Conservation (phyloP, 805 yeast genomes). For the Starmerella bacillaris region DNA sequence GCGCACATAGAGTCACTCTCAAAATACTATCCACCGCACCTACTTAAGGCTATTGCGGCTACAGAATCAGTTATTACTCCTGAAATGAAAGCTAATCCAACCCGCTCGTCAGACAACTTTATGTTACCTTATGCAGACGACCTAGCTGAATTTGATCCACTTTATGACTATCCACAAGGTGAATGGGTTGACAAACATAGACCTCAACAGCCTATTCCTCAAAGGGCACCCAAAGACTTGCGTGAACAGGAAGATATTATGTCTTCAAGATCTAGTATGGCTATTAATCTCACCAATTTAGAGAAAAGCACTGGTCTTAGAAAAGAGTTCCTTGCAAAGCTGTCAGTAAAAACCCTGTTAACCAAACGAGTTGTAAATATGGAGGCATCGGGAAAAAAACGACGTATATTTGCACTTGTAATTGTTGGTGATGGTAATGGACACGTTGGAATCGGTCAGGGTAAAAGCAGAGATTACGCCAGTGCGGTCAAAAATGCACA, state of each 20-base stretch:
- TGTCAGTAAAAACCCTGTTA: conserved; percentile 19
- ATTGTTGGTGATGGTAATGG: conserved; percentile 89
- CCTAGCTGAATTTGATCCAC: conserved; percentile 48
- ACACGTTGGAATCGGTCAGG: conserved; percentile 88
- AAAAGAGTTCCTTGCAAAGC: conserved; percentile 17
- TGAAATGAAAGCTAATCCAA: conserved; percentile 32
- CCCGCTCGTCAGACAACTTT: conserved; percentile 32
- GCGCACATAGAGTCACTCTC: conserved; percentile 40
- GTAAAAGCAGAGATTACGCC: conserved; percentile 49
- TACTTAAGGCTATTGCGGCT: conserved; percentile 61
- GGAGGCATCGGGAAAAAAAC: conserved; percentile 36
- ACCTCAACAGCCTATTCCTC: conserved; percentile 43
- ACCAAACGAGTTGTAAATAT: conserved; percentile 68
- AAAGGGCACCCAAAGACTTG: conserved; percentile 34
- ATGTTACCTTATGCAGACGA: conserved; percentile 61
- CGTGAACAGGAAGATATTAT: conserved; percentile 21
- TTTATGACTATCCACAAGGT: conserved; percentile 48
- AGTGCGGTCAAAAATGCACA: conserved; percentile 69
- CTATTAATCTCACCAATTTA: conserved; percentile 20
- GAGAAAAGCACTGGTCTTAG: conserved; percentile 22
- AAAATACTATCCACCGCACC: conserved; percentile 65
- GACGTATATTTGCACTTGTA: conserved; percentile 63
- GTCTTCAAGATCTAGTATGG: conserved; percentile 17
- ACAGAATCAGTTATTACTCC: conserved; percentile 66
- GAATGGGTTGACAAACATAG: conserved; percentile 31